These are phyloP conservation scores for Tulasnella sp. DNA, from an alignment of 768 basidiomycete genomes.

Conservation along the genomic window DNA sequence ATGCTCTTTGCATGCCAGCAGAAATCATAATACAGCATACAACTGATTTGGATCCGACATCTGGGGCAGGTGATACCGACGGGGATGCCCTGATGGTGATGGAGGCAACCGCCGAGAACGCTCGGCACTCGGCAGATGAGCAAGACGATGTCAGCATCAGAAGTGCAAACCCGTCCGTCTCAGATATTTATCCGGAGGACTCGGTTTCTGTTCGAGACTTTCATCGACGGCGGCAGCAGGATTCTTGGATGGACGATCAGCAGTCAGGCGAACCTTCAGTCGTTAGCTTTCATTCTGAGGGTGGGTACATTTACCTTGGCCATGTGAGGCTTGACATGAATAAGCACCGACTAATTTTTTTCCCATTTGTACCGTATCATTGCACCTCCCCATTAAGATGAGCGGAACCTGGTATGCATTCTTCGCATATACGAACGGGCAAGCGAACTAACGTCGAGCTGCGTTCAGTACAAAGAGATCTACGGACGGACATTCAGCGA, in stretches of 20 bases:
- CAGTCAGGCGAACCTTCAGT: slow-evolving; percentile 13
- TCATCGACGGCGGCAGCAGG: background rate
- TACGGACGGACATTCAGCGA: slow-evolving; percentile 24
- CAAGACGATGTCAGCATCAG: slow-evolving; percentile 13
- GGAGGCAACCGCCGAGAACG: background rate
- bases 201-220: slow-evolving; percentile 20
- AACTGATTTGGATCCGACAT: background rate
- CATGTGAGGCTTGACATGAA: background rate
- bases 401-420: background rate
- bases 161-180: background rate
- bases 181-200: slow-evolving; percentile 25
- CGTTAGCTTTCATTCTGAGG: background rate
- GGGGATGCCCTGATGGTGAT: slow-evolving; percentile 17
- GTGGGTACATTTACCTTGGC: slow-evolving; percentile 12
- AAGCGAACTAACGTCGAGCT: background rate
- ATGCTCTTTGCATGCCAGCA: background rate
- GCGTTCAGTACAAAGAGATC: slow-evolving; percentile 15
- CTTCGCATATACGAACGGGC: background rate
- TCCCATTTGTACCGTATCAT: background rate
- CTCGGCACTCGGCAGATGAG: background rate
- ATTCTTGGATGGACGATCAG: background rate
- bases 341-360: background rate
- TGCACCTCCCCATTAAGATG: background rate
- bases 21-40: background rate
- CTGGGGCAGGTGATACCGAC: background rate